Conservation (phyloP, 1,139 yeast genomes). For the Ashbya aceris region DNA sequence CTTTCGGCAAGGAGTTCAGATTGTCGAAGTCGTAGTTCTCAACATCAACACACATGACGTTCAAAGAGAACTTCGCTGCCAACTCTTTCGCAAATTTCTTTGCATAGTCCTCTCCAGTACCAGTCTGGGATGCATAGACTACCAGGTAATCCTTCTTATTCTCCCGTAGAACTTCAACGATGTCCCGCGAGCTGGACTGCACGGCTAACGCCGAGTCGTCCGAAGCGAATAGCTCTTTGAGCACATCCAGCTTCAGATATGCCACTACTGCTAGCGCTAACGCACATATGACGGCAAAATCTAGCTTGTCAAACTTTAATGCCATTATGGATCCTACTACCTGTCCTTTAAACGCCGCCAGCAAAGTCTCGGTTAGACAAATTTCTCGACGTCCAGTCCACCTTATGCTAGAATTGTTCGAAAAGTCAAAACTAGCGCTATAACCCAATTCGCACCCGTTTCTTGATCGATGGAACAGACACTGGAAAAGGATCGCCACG, state of each 20-base stretch:
- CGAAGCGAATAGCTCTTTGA: slow-evolving; percentile 44
- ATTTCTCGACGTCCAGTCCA: too few relatives aligned
- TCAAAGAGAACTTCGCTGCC: slow-evolving; percentile 58
- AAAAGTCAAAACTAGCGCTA: too few relatives aligned
- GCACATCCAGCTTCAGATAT: slow-evolving; percentile 55
- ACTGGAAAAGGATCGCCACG: too few relatives aligned
- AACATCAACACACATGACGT: slow-evolving; percentile 79
- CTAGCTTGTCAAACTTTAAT: slow-evolving; percentile 51
- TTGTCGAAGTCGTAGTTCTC: slow-evolving; percentile 82
- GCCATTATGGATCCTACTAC: slow-evolving; percentile 9
- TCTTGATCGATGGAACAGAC: too few relatives aligned
- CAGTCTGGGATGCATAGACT: slow-evolving; percentile 95
- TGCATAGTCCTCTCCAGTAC: slow-evolving; percentile 98
- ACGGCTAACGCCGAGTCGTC: slow-evolving; percentile 30
- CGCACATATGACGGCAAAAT: slow-evolving; percentile 57
- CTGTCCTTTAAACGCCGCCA: too few relatives aligned
- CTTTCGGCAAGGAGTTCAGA: slow-evolving; percentile 47
- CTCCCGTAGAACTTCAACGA: slow-evolving; percentile 51
- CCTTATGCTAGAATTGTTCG: too few relatives aligned
- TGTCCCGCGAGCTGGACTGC: slow-evolving; percentile 41
- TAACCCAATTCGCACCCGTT: too few relatives aligned
- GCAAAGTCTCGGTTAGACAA: too few relatives aligned
- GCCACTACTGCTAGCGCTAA: slow-evolving; percentile 55
- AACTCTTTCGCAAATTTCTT: slow-evolving; percentile 84
- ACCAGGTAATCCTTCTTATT: slow-evolving; percentile 70